Conservation (phyloP, 805 yeast genomes). For the Kuraishia hungarica region DNA sequence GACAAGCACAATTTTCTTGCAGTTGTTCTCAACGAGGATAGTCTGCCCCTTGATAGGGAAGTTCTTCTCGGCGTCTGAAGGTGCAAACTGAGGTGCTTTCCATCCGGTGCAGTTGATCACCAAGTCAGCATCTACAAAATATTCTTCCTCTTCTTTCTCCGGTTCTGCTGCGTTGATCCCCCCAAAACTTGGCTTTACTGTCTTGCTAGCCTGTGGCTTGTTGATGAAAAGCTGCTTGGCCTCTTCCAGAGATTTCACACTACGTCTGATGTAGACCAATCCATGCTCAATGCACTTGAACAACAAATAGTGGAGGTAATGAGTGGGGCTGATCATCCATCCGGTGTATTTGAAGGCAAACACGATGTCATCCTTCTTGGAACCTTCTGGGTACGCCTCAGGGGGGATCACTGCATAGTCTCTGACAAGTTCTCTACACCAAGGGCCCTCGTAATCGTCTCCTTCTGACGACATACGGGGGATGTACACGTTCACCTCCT, state of each 20-base stretch:
- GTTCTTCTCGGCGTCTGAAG: constrained; percentile 34
- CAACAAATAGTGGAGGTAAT: constrained; percentile 45
- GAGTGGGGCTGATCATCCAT: constrained; percentile 49
- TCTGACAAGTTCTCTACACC: constrained; percentile 30
- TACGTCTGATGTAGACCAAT: constrained; percentile 33
- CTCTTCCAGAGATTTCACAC: constrained; percentile 34
- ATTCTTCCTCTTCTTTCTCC: constrained; percentile 15
- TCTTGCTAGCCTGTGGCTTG: background rate
- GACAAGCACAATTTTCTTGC: constrained; percentile 25
- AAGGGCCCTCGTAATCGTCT: constrained; percentile 22
- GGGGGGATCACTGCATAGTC: constrained; percentile 22
- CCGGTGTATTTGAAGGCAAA: constrained; percentile 43
- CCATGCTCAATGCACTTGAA: constrained; percentile 37
- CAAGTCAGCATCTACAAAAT: constrained; percentile 29
- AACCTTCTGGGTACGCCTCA: constrained; percentile 20
- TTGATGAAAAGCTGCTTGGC: constrained; percentile 24
- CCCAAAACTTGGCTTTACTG: background rate
- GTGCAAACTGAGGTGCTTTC: constrained; percentile 32
- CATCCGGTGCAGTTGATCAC: constrained; percentile 55
- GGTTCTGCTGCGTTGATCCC: background rate
- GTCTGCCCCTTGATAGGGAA: constrained; percentile 56
- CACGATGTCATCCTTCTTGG: constrained; percentile 17
- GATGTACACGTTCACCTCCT: constrained; percentile 19
- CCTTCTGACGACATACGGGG: constrained; percentile 16
- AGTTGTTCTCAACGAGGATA: constrained; percentile 38